Evolutionary conservation across 2,329 filamentous ascomycete species (phyloP), one percentile per base, ranked within the genome.

Genomic region (Colletotrichum tropicicola): DNA sequence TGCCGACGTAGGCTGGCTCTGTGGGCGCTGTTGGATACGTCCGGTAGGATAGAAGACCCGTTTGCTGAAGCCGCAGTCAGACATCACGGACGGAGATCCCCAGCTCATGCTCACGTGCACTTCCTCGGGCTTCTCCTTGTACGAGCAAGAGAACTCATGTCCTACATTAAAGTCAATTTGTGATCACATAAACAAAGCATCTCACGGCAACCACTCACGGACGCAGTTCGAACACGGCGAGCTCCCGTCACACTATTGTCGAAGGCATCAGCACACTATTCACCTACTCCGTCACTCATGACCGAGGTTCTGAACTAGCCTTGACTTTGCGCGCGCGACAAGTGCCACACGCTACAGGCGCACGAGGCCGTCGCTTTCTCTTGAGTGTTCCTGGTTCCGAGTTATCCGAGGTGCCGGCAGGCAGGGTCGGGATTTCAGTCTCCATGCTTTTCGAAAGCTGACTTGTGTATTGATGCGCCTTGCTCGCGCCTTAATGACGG

Each of bases 301-400:
- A 32, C 21, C 13, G 1, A 2, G 5, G 19, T 25, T 21, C 10
- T 9, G n/a, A 5, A 55, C 65, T 44, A 30, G 65, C 65, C 65
- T 67, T 67, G 19, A 67, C 52, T 37, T 67, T 67, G 19, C 65
- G 65, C 15, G 62, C 51, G 13, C 65, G 55, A 23, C 65, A 67
- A 21, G 65, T 65, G 10, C 62, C 65, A 28, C 65, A 67, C 4
- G 61, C 65, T 2, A 65, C 37, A 6, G 65, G 52, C 19, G 61
- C 62, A 12, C 65, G 62, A 35, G 62, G 62, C 13, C 52, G 32
- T 15, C 65, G 54, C 13, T 67, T 67, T 5, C 61, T 66, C 57
- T 65, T 67, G 28, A 59, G 44, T 4, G 35, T 32, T 4, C 55
- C 45, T n/a, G 63, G 30, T 17, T 37, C 37, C 39, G 53, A 41